Evolutionary conservation across 2,329 filamentous ascomycete genomes (phyloP).

Genomic region (Microsporum audouinii): DNA sequence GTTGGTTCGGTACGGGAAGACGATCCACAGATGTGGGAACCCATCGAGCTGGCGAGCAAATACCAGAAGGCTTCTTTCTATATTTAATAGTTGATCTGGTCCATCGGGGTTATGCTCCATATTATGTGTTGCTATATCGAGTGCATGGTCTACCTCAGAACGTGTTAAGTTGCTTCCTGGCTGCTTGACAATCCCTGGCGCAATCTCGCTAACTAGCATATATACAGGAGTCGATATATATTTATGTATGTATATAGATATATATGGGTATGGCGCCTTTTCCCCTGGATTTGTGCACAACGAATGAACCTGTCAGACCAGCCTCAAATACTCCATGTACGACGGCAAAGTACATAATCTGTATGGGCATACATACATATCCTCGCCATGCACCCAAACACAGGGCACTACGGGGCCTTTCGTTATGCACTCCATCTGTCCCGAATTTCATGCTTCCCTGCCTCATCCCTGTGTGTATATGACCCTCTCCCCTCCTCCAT

Average conservation of each 20-base stretch:
- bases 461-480: not conserved
- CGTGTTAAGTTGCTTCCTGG: not conserved
- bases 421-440: not conserved
- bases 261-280: not conserved
- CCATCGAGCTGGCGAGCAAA: not conserved
- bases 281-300: not conserved
- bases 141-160: not conserved
- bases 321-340: not conserved
- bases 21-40: conserved; percentile 1
- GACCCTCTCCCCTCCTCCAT: not conserved
- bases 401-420: not conserved
- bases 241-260: not conserved
- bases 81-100: not conserved
- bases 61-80: not conserved
- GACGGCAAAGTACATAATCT: not conserved
- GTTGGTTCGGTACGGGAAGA: conserved; percentile 3
- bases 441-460: not conserved
- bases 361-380: not conserved
- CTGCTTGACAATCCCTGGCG: not conserved
- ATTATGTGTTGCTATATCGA: not conserved
- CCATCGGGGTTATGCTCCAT: not conserved
- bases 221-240: not conserved
- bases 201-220: not conserved
- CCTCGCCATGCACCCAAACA: not conserved
- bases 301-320: conserved; percentile 1